Evolutionary conservation across 208 protist species (phyloP).

Genomic region (Leishmania aethiopica): DNA sequence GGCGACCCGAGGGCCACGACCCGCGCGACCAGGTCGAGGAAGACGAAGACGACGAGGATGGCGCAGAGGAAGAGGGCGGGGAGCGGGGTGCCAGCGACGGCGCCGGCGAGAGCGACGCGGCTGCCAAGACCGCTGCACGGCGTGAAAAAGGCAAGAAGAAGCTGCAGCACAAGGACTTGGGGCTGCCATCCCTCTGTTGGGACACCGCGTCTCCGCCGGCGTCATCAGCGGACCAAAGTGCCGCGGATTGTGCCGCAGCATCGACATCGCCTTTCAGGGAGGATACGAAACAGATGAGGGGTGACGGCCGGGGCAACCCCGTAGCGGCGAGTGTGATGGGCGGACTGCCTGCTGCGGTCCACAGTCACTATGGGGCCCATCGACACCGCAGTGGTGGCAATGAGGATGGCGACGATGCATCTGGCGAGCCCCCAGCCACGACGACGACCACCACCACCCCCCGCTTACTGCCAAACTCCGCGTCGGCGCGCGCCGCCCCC

Average conservation of each 20-base stretch:
- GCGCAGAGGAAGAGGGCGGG: neutral
- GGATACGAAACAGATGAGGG: neutral
- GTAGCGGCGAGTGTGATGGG: neutral
- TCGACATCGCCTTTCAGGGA: neutral
- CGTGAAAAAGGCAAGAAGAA: neutral
- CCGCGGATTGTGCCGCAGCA: neutral
- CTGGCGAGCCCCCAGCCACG: neutral
- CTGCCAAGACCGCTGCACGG: neutral
- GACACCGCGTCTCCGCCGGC: neutral
- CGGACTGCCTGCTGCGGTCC: neutral
- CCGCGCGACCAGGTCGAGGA: conserved; percentile 31
- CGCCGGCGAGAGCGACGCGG: neutral
- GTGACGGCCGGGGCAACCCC: neutral
- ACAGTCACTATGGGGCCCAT: neutral
- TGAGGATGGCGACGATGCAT: neutral
- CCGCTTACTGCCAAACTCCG: neutral
- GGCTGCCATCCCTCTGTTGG: neutral
- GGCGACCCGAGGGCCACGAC: conserved; percentile 34
- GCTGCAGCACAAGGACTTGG: neutral
- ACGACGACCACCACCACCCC: neutral
- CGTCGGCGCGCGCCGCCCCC: neutral
- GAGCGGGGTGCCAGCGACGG: neutral
- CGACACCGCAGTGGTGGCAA: conserved; percentile 1
- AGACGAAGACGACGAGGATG: conserved; percentile 22
- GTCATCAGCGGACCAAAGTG: neutral